These are phyloP conservation scores for Fusarium tanahbumbuense DNA, from an alignment of 2,329 filamentous ascomycete species.

Conservation along the genomic window DNA sequence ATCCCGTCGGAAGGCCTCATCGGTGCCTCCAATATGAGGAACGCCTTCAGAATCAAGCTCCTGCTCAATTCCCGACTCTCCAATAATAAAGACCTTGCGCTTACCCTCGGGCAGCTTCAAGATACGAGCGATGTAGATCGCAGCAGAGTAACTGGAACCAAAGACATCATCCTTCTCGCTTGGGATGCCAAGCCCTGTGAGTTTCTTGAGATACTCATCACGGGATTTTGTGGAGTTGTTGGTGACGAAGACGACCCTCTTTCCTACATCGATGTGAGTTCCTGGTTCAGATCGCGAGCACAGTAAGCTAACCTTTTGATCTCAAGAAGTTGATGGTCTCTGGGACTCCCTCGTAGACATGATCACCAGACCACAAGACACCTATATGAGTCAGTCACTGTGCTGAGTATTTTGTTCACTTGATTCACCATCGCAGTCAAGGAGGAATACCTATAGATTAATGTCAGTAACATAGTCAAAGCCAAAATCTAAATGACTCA, in stretches of 20 bases:
- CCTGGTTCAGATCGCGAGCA: conserved; percentile 1
- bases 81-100: conserved; percentile 94
- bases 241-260: conserved; percentile 94
- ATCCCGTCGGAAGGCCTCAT: conserved; percentile 79
- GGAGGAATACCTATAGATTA: conserved; percentile 79
- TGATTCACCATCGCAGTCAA: conserved; percentile 92
- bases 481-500: conserved; percentile 61
- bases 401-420: background rate
- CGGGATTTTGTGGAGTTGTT: conserved; percentile 99
- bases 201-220: conserved; percentile 91
- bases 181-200: conserved; percentile 83
- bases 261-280: conserved; percentile 66
- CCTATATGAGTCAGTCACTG: conserved; percentile 62
- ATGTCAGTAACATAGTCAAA: background rate
- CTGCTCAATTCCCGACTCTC: conserved; percentile 90
- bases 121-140: conserved; percentile 95
- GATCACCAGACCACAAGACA: conserved; percentile 95
- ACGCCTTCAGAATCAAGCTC: conserved; percentile 86
- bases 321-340: conserved; percentile 88
- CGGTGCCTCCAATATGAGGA: conserved; percentile 86
- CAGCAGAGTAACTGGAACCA: conserved; percentile 92
- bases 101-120: conserved; percentile 80
- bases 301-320: conserved; percentile 72
- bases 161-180: conserved; percentile 91
- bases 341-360: conserved; percentile 84